Conservation (phyloP, 2,329 filamentous ascomycete species). For the Tolypocladium ophioglossoides region DNA sequence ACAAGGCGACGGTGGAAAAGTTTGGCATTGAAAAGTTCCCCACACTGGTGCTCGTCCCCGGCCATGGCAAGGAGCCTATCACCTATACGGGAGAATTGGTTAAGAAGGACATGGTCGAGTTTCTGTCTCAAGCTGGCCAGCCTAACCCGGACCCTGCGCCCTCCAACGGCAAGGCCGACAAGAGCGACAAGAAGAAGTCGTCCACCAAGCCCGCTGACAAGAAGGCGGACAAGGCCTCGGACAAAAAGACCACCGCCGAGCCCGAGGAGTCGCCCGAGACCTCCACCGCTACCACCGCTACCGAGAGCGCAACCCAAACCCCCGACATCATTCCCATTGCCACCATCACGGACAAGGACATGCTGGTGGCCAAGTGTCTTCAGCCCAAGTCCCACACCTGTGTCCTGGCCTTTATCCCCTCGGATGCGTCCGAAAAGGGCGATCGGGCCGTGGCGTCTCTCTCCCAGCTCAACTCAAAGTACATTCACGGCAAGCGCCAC, state of each 20-base stretch:
- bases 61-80: constrained; percentile 55
- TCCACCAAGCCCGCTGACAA: constrained; percentile 19
- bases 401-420: constrained; percentile 62
- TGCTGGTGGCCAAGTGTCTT: constrained; percentile 63
- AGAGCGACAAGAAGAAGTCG: constrained; percentile 26
- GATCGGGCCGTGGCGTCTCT: constrained; percentile 52
- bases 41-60: constrained; percentile 68
- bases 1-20: constrained; percentile 56
- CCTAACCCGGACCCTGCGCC: constrained; percentile 67
- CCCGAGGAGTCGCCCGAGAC: constrained; percentile 11
- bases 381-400: constrained; percentile 70
- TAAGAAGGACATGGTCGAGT: constrained; percentile 70
- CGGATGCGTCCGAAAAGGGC: constrained; percentile 37
- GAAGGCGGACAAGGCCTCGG: constrained; percentile 13
- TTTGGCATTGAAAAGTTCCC: constrained; percentile 75
- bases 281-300: constrained; percentile 17
- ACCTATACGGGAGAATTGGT: constrained; percentile 76
- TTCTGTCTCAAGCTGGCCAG: constrained; percentile 66
- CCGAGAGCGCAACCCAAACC: constrained; percentile 7
- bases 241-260: constrained; percentile 27
- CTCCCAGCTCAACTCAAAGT: constrained; percentile 65
- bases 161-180: constrained; percentile 24
- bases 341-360: constrained; percentile 50
- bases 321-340: constrained; percentile 49
- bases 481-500: constrained; percentile 52